A percentile compares a stretch with the other conserved stretches of the same genome.
phyloP scores from a whole-genome alignment of 805 yeast genomes.

The Metschnikowia santaceciliae region DNA sequence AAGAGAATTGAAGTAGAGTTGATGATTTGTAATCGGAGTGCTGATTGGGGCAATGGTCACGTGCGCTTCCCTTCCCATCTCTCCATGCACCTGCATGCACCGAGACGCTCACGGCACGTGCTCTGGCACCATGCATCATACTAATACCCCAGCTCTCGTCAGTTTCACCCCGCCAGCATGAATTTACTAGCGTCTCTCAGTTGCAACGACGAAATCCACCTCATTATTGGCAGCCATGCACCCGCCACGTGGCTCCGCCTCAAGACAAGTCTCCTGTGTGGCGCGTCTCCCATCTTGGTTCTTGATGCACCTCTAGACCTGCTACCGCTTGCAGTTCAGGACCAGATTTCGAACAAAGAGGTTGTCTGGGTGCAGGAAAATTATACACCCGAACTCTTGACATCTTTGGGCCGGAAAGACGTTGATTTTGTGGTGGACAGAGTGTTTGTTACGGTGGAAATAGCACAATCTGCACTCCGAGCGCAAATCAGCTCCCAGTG shows the following conservation, averaged over 20 bases:
- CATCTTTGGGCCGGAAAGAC: conserved; percentile 54
- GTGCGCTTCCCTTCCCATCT: not conserved
- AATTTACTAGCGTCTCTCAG: conserved; percentile 20
- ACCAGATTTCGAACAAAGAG: conserved; percentile 21
- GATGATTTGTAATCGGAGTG: too few relatives aligned
- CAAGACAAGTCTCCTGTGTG: conserved; percentile 44
- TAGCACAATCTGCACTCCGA: conserved; percentile 27
- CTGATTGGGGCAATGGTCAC: not conserved
- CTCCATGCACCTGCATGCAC: conserved; percentile 1
- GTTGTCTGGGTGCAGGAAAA: conserved; percentile 18
- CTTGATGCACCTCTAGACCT: conserved; percentile 27
- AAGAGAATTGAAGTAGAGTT: too few relatives aligned
- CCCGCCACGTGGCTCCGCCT: conserved; percentile 47
- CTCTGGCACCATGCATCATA: conserved; percentile 6
- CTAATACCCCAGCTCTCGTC: conserved; percentile 3
- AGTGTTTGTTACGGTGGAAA: conserved; percentile 59
- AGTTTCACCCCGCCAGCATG: conserved; percentile 1
- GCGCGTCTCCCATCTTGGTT: conserved; percentile 52
- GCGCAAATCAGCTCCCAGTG: conserved; percentile 49
- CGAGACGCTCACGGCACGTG: conserved; percentile 4
- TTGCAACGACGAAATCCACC: conserved; percentile 49
- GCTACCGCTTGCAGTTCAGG: conserved; percentile 24
- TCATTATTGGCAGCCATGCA: conserved; percentile 50
- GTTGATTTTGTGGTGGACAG: conserved; percentile 68
- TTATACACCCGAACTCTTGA: conserved; percentile 44